These are phyloP conservation scores for Kwoniella newhampshirensis DNA, from an alignment of 768 basidiomycete species.

Conservation along the genomic window DNA sequence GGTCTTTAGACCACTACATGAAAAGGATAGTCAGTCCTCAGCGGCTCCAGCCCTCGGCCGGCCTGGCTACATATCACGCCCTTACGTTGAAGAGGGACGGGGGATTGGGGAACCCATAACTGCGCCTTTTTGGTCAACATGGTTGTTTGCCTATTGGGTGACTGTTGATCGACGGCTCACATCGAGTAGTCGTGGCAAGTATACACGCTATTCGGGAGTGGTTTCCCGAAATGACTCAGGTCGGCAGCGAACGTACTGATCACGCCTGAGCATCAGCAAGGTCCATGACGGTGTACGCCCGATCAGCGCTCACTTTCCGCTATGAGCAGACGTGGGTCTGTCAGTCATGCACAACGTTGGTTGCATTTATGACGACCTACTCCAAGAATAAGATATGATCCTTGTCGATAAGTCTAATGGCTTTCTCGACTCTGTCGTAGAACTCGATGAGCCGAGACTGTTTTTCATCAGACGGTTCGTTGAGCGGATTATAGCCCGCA, in stretches of 20 bases:
- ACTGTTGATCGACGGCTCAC: no score
- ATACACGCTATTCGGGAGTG: slow-evolving; percentile 71
- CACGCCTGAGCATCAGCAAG: not conserved
- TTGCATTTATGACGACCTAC: slow-evolving; percentile 50
- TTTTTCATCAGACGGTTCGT: slow-evolving; percentile 74
- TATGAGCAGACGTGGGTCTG: not conserved
- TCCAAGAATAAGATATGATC: slow-evolving; percentile 77
- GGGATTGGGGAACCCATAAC: slow-evolving; percentile 69
- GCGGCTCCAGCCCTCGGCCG: no score
- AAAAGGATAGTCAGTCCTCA: not conserved
- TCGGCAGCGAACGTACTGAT: slow-evolving; percentile 68
- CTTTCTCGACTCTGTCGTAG: slow-evolving; percentile 68
- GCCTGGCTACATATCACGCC: no score
- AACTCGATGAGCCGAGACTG: slow-evolving; percentile 66
- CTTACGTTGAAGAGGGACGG: slow-evolving; percentile 60
- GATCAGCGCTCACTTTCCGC: slow-evolving; percentile 25
- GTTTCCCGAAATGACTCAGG: slow-evolving; percentile 56
- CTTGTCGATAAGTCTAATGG: slow-evolving; percentile 69
- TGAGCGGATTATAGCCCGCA: slow-evolving; percentile 81
- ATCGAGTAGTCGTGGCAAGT: slow-evolving; percentile 73
- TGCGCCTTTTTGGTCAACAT: slow-evolving; percentile 5
- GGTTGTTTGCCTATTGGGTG: no score
- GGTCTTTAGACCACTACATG: slow-evolving; percentile 28
- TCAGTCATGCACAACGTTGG: not conserved
- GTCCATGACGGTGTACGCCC: not conserved